phyloP scores from a whole-genome alignment of 116 monocot species.

The Iris pallida region DNA sequence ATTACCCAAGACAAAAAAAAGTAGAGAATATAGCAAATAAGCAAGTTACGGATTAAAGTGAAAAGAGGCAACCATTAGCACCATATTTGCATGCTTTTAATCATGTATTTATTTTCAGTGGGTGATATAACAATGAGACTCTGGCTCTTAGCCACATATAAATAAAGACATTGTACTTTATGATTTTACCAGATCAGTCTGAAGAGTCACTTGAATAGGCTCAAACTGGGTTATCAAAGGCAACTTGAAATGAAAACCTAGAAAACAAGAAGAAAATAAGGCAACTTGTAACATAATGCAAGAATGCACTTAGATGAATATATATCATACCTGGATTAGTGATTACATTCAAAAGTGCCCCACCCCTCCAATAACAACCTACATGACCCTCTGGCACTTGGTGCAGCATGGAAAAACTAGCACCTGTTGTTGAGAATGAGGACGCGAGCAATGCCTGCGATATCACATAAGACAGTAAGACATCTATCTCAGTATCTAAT shows the following conservation, averaged over 20 bases:
- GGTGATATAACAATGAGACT: too few relatives aligned
- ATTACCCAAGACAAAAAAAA: constrained; percentile 12
- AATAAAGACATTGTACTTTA: too few relatives aligned
- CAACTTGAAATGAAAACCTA: constrained; percentile 87
- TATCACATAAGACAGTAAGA: too few relatives aligned
- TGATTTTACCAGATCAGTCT: constrained; percentile 68
- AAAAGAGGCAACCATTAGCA: too few relatives aligned
- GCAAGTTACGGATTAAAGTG: too few relatives aligned
- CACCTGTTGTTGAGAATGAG: constrained; percentile 16
- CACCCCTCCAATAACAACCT: constrained; percentile 91
- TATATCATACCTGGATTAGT: constrained; percentile 61
- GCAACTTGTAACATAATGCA: too few relatives aligned
- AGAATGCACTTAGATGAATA: too few relatives aligned
- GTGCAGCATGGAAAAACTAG: constrained; percentile 52
- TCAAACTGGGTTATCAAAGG: constrained; percentile 76
- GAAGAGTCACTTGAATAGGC: constrained; percentile 88
- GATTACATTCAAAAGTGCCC: constrained; percentile 71
- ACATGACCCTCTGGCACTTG: constrained; percentile 98
- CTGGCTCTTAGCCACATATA: too few relatives aligned
- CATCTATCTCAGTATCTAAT: too few relatives aligned
- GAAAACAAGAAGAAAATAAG: neutral
- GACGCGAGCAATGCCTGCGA: constrained; percentile 32
- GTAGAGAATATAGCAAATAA: too few relatives aligned
- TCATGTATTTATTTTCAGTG: too few relatives aligned
- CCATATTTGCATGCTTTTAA: too few relatives aligned